These are phyloP conservation scores for Diaporthe ampelina DNA, from an alignment of 2,329 filamentous ascomycete genomes.

Conservation along the genomic window DNA sequence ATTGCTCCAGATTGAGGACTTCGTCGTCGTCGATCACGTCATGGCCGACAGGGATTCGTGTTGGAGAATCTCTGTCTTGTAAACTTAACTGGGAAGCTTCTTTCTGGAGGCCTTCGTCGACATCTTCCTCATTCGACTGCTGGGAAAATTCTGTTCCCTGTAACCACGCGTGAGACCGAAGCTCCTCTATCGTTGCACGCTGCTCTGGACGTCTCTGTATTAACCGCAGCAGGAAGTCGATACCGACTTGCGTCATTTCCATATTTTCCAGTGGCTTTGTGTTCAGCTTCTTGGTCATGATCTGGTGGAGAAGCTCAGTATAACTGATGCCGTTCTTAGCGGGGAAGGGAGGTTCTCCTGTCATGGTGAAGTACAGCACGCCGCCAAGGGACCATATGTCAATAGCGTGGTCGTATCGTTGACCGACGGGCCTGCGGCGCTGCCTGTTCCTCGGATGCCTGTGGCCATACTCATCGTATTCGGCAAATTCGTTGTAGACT, in stretches of 20 bases:
- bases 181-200: conserved; percentile 80
- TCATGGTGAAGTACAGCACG: conserved; percentile 90
- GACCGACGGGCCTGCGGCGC: conserved; percentile 65
- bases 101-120: conserved; percentile 71
- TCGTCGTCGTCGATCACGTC: conserved; percentile 49
- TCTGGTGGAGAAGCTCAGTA: conserved; percentile 83
- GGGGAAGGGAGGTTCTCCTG: conserved; percentile 83
- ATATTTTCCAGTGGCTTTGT: conserved; percentile 70
- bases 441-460: conserved; percentile 74
- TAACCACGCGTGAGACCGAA: conserved; percentile 84
- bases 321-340: conserved; percentile 83
- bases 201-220: conserved; percentile 83
- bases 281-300: conserved; percentile 85
- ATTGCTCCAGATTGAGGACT: conserved; percentile 38
- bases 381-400: conserved; percentile 98
- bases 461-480: conserved; percentile 79
- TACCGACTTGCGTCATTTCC: conserved; percentile 74
- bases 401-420: conserved; percentile 89
- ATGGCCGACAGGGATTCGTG: conserved; percentile 44
- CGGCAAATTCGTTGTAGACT: conserved; percentile 83
- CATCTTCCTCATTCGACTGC: conserved; percentile 72
- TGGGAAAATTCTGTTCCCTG: conserved; percentile 48
- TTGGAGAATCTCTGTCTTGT: conserved; percentile 55
- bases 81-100: conserved; percentile 76
- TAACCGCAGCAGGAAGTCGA: conserved; percentile 84